Percentiles rank a stretch among this genome's conserved stretches.
Conservation (phyloP, 1,139 yeast genomes). For the Pichiaceae sp. region DNA sequence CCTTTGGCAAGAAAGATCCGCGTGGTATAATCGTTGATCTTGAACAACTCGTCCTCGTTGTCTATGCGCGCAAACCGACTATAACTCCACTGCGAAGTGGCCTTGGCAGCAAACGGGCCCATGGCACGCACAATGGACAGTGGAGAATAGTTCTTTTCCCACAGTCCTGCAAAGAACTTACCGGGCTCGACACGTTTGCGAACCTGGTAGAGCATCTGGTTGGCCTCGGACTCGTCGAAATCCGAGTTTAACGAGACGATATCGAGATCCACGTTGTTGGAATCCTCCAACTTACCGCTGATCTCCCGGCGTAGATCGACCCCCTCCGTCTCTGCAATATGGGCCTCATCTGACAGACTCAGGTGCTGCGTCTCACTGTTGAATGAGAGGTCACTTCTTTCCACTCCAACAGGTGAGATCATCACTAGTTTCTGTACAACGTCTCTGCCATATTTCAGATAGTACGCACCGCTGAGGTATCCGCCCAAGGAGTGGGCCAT, state of each 20-base stretch:
- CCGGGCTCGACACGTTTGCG: constrained; percentile 29
- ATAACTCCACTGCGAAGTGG: constrained; percentile 35
- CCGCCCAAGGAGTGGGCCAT: constrained; percentile 95
- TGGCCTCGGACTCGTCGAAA: constrained; percentile 7
- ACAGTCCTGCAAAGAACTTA: constrained; percentile 28
- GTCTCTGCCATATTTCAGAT: constrained; percentile 59
- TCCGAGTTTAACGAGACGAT: constrained; percentile 9
- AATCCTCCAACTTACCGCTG: constrained; percentile 11
- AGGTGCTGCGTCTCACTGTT: constrained; percentile 21
- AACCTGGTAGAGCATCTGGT: constrained; percentile 8
- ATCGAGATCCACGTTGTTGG: constrained; percentile 5
- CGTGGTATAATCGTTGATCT: constrained; percentile 35
- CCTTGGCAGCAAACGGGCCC: constrained; percentile 42
- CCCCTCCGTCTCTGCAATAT: constrained; percentile 16
- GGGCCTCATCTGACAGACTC: constrained; percentile 6
- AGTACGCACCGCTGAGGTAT: constrained; percentile 71
- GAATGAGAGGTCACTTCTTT: constrained; percentile 34
- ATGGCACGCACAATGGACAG: constrained; percentile 34
- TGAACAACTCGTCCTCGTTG: constrained; percentile 30
- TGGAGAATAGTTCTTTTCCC: constrained; percentile 35
- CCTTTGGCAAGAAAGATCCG: constrained; percentile 32
- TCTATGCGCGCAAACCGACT: constrained; percentile 37
- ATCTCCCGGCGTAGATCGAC: constrained; percentile 18
- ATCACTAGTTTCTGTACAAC: constrained; percentile 64
- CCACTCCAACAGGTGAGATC: constrained; percentile 88